Evolutionary conservation across 805 yeast species (phyloP), one percentile per base, ranked within the genome.

Genomic region (Yarrowia divulgata): DNA sequence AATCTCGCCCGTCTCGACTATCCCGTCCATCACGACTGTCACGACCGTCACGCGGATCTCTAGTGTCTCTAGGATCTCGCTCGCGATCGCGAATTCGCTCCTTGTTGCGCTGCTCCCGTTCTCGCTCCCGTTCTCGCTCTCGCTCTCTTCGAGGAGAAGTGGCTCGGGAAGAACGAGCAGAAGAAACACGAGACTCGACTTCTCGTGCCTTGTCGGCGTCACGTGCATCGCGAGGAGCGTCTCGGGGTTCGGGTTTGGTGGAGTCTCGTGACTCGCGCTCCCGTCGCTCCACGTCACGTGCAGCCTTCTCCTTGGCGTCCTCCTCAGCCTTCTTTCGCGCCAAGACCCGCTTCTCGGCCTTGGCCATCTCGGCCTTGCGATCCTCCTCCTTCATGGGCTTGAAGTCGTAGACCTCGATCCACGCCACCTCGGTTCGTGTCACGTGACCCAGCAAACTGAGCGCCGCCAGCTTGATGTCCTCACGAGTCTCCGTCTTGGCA

Each of bases 401-500:
- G 66, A 73, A 74, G 16, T 74, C 74, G 57, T 73, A 73, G n/a
- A 74, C 48, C 37, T 71, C 75, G 13, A 73, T 70, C 79, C 79
- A 77, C 32, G 66, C 64, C 8, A 69, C 34, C 14, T 74, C 69
- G 34, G 73, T 70, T n/a, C 73, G 69, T 35, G 70, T 74, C 68
- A 77, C 60, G 39, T 74, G 72, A 4, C 78, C 78, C 50, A 69
- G 52, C 54, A 77, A 54, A 16, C 79, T 76, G 8, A 76, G 86
- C 0, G 92, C 87, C 1, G 97, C 88, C 43, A 93, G 80, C 74
- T 86, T 90, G 73, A 93, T 83, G 77, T 93, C 98, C 68, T 90
- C 93, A 72, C 98, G 84, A 3, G 79, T 75, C 71, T 93, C 98
- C 0, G 76, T 74, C 5, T 76, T 71, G 8, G 85, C 74, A 23